Evolutionary conservation across 129 eudicot genomes (phyloP), one percentile per base, ranked within the genome.

Genomic region (Dittrichia graveolens): DNA sequence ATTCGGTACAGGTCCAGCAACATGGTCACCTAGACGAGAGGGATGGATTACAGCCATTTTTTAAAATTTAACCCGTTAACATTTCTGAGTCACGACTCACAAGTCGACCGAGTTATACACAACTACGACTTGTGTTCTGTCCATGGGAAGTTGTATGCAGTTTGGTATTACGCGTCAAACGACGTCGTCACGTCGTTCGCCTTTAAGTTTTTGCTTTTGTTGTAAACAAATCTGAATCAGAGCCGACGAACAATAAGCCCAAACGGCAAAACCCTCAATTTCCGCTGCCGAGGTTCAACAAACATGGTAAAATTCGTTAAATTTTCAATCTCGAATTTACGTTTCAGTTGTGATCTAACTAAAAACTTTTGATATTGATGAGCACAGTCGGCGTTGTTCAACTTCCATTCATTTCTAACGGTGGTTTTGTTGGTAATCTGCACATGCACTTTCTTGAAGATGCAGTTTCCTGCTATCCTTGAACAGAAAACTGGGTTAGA

Each of bases 331-430:
- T 10, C 13, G 13, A 57, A 45, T 40, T 3, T 9, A 18, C 13
- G 5, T 18, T 68, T 68, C 37, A 44, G 35, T 14, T 61, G 40
- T 67, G 9, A 55, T 44, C 46, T 5, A 57, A 73, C 60, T 24
- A 8, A 60, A 59, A 48, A 60, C 9, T 39, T 60, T 3, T 38
- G 11, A 14, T 60, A 12, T 39, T 54, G 16, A 62, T 70, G 58
- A 6, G 54, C 5, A 73, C 81, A 84, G 96, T 90, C 94, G 44
- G 91, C 91, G 43, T 71, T 90, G 4, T 90, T 90, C 83, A 90
- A 90, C 71, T 90, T 90, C 78, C 94, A 87, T 57, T 90, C 94
- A 39, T 90, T 90, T 81, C 86, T 90, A 60, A 90, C 91, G 79
- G 95, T 90, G 61, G 95, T 90, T 78, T 59, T 90, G 81, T 46